Base-by-base conservation (phyloP, 2,329 filamentous ascomycete genomes). In the Chalara sp. region DNA sequence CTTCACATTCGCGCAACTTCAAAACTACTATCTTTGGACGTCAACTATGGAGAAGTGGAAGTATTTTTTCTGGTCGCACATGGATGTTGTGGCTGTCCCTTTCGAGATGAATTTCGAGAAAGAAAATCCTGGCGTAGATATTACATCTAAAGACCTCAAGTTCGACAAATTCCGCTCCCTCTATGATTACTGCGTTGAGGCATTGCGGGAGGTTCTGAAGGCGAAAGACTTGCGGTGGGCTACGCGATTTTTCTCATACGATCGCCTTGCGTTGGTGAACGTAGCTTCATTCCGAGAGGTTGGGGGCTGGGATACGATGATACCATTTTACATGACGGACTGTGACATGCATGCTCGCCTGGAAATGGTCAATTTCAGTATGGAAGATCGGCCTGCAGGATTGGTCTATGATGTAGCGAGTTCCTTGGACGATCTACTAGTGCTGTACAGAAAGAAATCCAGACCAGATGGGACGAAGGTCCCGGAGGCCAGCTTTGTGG, bases 291-390 rank as follows among this genome's bases (percentile, higher is more conserved):
- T 74, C 58, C 70, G 74, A 53, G 70, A 55, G 1, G 35, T 62
- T 4, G 72, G 78, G 21, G 76, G 71, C 0, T 83, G 78, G 76
- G 79, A 83, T 58, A 74, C 74, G 0, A 64, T 76, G 51, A 80
- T 83, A 40, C 76, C 78, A 0, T 82, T 75, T 58, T 81, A 81
- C 61, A 70, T 73, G 53, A 78, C 73, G 33, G 78, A 82, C 58
- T 81, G 76, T 63, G 78, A 80, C 59, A 73, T 76, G 67, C 75
- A 79, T 57, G 65, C 65, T 6, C 69, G 76, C 4, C 56, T 79
- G n/a, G 52, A 57, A 5, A 76, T 78, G 73, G 65, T 61, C 11
- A 68, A 70, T 5, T 74, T 71, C 67, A 68, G 64, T 5, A 71
- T 69, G 49, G 56, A 59, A 5, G 69, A 74, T 44, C 63, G 55